phyloP scores from a whole-genome alignment of 2,329 filamentous ascomycete species.

The Cladosporium austrohemisphaericum region DNA sequence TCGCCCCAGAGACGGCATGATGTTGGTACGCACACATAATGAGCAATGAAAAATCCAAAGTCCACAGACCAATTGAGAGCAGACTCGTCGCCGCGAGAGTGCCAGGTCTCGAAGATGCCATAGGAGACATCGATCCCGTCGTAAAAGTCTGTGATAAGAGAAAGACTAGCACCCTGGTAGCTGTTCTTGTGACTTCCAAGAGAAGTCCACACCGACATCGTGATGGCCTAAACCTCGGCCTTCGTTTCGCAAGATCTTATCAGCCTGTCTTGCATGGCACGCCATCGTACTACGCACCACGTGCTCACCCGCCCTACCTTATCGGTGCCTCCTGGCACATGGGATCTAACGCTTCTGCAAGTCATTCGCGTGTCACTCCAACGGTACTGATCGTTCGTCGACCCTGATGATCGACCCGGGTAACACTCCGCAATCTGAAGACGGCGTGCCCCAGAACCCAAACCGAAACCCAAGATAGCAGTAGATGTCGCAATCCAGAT shows the following conservation, averaged over 20 bases:
- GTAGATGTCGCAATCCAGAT: neutral
- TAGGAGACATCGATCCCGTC: too few species aligned
- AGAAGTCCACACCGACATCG: too few species aligned
- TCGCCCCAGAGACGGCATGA: neutral
- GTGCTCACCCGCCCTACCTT: constrained; percentile 1
- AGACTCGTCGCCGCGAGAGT: too few species aligned
- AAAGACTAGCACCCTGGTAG: too few species aligned
- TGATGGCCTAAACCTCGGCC: neutral
- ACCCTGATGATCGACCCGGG: neutral
- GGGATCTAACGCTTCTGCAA: constrained; percentile 1
- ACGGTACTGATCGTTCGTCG: neutral
- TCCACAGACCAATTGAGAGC: too few species aligned
- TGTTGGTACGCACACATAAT: constrained; percentile 3
- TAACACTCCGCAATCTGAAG: neutral
- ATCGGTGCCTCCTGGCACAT: constrained; percentile 1
- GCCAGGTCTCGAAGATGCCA: too few species aligned
- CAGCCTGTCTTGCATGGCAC: neutral
- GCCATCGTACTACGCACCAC: constrained; percentile 12
- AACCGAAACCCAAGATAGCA: constrained; percentile 4
- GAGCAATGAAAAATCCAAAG: neutral
- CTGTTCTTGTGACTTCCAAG: too few species aligned
- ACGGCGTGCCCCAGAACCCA: constrained; percentile 10
- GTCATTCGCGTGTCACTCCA: constrained; percentile 2
- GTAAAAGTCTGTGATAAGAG: too few species aligned
- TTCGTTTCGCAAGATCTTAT: neutral